phyloP scores from a whole-genome alignment of 352 stramenopile genomes.

The Pythium monospermum region DNA sequence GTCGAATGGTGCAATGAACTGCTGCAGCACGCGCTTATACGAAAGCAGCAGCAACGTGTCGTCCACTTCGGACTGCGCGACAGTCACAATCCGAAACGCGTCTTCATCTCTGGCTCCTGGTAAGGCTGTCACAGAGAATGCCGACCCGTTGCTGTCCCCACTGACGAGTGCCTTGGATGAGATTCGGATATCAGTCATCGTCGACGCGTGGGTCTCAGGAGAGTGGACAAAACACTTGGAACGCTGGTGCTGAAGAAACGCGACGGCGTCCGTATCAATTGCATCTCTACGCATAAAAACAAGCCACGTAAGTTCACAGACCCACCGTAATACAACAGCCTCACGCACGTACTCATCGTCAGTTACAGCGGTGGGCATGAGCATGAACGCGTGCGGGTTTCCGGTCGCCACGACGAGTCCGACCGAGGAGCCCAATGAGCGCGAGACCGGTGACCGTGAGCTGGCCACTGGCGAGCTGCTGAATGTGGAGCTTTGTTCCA shows the following conservation, averaged over 20 bases:
- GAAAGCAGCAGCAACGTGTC: conserved; percentile 63
- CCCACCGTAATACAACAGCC: background rate
- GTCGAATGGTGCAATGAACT: conserved; percentile 42
- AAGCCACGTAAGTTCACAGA: conserved; percentile 1
- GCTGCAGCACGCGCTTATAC: conserved; percentile 37
- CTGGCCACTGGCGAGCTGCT: conserved; percentile 13
- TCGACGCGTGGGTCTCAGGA: conserved; percentile 56
- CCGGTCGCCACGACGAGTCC: conserved; percentile 32
- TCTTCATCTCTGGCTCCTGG: conserved; percentile 58
- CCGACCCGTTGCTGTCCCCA: conserved; percentile 17
- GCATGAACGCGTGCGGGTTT: conserved; percentile 43
- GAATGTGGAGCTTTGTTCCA: conserved; percentile 9
- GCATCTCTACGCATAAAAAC: conserved; percentile 23
- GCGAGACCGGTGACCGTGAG: conserved; percentile 17
- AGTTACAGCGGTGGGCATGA: conserved; percentile 49
- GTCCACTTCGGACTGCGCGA: conserved; percentile 38
- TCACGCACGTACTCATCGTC: conserved; percentile 41
- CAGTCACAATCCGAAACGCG: conserved; percentile 56
- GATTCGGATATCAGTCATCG: conserved; percentile 56
- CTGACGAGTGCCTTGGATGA: conserved; percentile 48
- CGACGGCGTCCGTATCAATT: conserved; percentile 46
- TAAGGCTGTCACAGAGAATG: conserved; percentile 43
- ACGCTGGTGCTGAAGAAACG: conserved; percentile 48
- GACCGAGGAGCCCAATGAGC: conserved; percentile 6
- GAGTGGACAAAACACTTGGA: conserved; percentile 59